A percentile compares a stretch with the other conserved stretches of the same genome.
Conservation (phyloP, 257 asterid species). For the Asclepias syriaca region DNA sequence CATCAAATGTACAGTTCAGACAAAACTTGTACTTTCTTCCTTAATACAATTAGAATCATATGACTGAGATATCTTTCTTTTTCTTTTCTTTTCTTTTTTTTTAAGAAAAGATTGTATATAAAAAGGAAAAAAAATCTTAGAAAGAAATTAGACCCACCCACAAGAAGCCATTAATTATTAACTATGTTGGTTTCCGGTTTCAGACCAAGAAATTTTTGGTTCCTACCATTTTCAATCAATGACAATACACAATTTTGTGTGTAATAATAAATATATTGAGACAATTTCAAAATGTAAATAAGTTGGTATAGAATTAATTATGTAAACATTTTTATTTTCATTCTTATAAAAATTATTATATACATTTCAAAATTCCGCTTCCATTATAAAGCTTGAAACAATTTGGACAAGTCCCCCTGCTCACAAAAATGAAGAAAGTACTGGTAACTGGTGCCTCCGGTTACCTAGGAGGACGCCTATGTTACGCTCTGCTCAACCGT, state of each 20-base stretch:
- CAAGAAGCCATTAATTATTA: too few species aligned
- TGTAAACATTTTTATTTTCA: too few species aligned
- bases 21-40: neutral
- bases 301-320: too few species aligned
- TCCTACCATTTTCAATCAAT: neutral
- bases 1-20: constrained; percentile 13
- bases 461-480: constrained; percentile 83
- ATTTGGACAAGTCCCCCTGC: neutral
- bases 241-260: constrained; percentile 9
- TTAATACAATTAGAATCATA: too few species aligned
- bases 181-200: neutral
- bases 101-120: too few species aligned
- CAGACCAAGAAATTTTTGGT: neutral
- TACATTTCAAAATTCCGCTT: too few species aligned
- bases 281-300: too few species aligned
- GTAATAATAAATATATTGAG: neutral
- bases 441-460: constrained; percentile 97
- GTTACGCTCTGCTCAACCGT: constrained; percentile 54
- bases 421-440: constrained; percentile 32
- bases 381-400: neutral
- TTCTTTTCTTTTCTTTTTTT: too few species aligned
- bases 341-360: too few species aligned
- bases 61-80: too few species aligned
- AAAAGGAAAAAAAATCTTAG: too few species aligned
- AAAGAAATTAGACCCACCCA: too few species aligned